Conservation (phyloP, 2,329 filamentous ascomycete genomes). For the Raffaelea albimanens region DNA sequence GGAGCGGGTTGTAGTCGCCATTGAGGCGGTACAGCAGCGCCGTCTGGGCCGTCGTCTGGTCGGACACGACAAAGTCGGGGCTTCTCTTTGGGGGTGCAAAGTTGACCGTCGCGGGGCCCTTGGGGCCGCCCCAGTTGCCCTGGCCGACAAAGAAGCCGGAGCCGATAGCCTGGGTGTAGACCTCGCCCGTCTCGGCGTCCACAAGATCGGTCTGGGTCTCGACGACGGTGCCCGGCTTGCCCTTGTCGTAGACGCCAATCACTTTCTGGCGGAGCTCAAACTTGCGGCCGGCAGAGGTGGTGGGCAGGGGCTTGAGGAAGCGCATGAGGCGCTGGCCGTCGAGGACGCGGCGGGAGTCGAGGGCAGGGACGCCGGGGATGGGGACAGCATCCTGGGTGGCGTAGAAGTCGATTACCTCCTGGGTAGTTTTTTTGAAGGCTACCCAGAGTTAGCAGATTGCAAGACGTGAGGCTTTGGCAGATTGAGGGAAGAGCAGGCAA, state of each 20-base stretch:
- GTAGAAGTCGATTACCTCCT: conserved; percentile 81
- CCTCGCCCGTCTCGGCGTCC: conserved; percentile 57
- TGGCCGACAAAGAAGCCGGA: conserved; percentile 75
- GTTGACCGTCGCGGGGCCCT: conserved; percentile 71
- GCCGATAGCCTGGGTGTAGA: conserved; percentile 60
- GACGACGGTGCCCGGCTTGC: conserved; percentile 70
- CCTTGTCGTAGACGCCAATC: conserved; percentile 83
- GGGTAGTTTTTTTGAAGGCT: conserved; percentile 67
- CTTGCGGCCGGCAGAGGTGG: conserved; percentile 57
- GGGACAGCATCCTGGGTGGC: conserved; percentile 52
- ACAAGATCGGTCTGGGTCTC: conserved; percentile 73
- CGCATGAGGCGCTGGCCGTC: conserved; percentile 77
- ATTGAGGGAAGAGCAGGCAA: too few species aligned
- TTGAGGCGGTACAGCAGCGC: conserved; percentile 76
- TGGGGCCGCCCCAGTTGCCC: conserved; percentile 77
- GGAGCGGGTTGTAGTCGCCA: conserved; percentile 89
- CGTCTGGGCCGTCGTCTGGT: conserved; percentile 63
- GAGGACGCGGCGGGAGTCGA: conserved; percentile 65
- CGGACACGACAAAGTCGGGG: conserved; percentile 62
- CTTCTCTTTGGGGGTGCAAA: conserved; percentile 60
- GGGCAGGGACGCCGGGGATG: conserved; percentile 68
- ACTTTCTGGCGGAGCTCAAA: conserved; percentile 74
- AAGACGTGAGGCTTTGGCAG: too few species aligned
- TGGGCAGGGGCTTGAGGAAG: conserved; percentile 67
- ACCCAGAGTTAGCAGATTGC: conserved; percentile 6